Evolutionary conservation across 805 yeast species (phyloP).

Genomic region (Yarrowia keelungensis): DNA sequence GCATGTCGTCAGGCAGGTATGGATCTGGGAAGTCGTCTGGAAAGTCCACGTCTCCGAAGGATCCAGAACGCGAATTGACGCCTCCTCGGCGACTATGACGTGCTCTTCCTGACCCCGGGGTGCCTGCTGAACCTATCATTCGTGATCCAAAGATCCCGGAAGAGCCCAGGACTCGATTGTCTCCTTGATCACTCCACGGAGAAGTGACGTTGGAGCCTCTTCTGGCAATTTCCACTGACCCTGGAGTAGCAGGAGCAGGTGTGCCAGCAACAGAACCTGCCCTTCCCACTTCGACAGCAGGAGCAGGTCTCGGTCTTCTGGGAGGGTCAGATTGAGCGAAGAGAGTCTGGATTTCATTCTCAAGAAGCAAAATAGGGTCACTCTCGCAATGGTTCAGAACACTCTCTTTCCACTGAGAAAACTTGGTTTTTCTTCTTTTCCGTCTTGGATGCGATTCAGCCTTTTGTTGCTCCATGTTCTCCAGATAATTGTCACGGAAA

Average conservation of each 20-base stretch:
- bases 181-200: slow-evolving; percentile 19
- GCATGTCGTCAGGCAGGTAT: not conserved
- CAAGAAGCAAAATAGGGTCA: slow-evolving; percentile 16
- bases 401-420: not conserved
- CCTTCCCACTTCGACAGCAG: not conserved
- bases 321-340: not conserved
- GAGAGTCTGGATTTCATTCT: not conserved
- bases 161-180: slow-evolving; percentile 2
- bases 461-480: slow-evolving; percentile 11
- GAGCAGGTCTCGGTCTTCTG: not conserved
- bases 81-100: slow-evolving; percentile 19
- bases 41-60: slow-evolving; percentile 19
- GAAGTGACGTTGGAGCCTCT: not conserved
- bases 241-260: not conserved
- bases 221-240: slow-evolving; percentile 5
- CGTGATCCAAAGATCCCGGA: not conserved
- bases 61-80: not conserved
- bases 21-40: slow-evolving; percentile 3
- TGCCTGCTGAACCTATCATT: slow-evolving; percentile 1
- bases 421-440: not conserved
- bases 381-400: not conserved
- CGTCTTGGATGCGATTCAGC: not conserved
- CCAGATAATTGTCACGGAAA: slow-evolving; percentile 19
- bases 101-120: slow-evolving; percentile 25
- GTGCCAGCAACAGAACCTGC: not conserved